Conservation (phyloP, 208 protist species). For the Leishmania mexicana region DNA sequence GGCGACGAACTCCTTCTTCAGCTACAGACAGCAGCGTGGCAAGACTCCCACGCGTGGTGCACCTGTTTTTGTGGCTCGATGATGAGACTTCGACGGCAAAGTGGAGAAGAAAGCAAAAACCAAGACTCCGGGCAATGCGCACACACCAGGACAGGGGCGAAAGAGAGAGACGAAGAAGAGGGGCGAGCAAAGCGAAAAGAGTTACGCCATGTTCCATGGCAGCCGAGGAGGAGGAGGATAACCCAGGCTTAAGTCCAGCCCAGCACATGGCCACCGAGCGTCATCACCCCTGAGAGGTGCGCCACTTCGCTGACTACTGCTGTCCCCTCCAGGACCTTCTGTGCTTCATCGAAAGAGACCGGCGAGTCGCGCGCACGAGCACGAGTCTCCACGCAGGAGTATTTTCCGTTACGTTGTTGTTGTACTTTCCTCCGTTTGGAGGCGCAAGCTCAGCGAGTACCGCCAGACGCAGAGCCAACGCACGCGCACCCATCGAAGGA, state of each 20-base stretch:
- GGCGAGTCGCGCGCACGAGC: neutral
- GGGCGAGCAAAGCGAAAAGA: neutral
- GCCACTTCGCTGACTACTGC: neutral
- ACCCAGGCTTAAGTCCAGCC: no score
- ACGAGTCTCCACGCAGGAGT: neutral
- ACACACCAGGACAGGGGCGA: constrained; percentile 5
- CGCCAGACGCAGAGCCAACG: neutral
- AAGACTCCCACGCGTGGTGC: neutral
- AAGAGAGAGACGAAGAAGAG: neutral
- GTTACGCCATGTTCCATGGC: neutral
- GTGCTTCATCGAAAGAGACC: neutral
- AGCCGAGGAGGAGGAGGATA: neutral
- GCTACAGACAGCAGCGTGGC: neutral
- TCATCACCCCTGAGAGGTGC: neutral
- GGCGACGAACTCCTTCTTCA: neutral
- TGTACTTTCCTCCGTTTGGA: no score
- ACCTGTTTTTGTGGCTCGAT: neutral
- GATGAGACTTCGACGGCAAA: neutral
- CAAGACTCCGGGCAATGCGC: neutral
- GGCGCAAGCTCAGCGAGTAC: neutral
- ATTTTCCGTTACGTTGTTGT: neutral
- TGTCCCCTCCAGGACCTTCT: neutral
- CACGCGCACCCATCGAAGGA: neutral
- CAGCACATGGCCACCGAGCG: neutral
- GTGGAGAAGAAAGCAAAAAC: neutral